Percentiles rank a stretch among this genome's conserved stretches.
Evolutionary conservation across 1,284 basidiomycete species (phyloP).

Genomic region (Trametes polyzona): DNA sequence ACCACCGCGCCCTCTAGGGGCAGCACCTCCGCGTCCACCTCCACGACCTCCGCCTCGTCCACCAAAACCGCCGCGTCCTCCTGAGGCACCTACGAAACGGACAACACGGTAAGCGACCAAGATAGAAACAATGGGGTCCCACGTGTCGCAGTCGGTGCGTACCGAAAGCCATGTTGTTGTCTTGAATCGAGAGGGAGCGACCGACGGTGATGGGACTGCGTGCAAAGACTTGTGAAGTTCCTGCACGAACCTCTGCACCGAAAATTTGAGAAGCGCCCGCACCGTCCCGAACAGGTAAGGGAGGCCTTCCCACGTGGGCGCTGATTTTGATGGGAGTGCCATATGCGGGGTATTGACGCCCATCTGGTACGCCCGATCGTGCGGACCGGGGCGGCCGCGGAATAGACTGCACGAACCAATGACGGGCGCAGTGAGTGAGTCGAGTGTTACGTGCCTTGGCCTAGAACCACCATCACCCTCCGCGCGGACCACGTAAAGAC

Average conservation of each 20-base stretch:
- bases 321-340: background rate
- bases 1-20: constrained; percentile 28
- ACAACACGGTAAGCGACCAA: background rate
- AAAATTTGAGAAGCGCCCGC: constrained; percentile 23
- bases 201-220: constrained; percentile 14
- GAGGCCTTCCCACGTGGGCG: constrained; percentile 3
- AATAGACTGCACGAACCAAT: background rate
- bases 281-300: background rate
- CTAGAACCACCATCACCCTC: no score
- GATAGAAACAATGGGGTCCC: background rate
- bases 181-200: constrained; percentile 3
- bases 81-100: constrained; percentile 36
- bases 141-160: constrained; percentile 1
- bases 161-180: constrained; percentile 39
- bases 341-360: background rate
- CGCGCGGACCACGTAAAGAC: no score
- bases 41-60: constrained; percentile 35
- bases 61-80: constrained; percentile 42
- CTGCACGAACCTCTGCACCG: constrained; percentile 3
- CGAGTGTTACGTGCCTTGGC: no score
- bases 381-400: background rate
- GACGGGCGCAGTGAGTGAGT: no score
- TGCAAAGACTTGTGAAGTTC: constrained; percentile 3
- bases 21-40: constrained; percentile 32
- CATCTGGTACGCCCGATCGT: background rate